These are phyloP conservation scores for Takakia lepidozioides DNA, from an alignment of 225 moss, liverwort and hornwort species.

Conservation along the genomic window DNA sequence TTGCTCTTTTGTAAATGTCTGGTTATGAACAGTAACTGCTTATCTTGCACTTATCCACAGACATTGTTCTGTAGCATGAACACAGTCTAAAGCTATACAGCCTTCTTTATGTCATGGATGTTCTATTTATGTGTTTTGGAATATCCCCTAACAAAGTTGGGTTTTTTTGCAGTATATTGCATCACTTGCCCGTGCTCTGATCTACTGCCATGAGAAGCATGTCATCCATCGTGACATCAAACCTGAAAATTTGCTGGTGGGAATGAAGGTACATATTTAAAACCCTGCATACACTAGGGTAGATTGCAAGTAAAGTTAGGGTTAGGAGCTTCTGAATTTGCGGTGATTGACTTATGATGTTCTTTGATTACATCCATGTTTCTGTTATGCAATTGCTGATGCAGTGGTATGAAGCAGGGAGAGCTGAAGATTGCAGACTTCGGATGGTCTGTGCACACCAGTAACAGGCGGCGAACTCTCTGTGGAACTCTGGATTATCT, in stretches of 20 bases:
- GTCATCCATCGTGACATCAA: constrained; percentile 57
- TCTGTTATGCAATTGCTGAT: not conserved
- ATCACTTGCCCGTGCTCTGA: constrained; percentile 40
- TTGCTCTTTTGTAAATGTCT: too few species aligned
- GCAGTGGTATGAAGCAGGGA: constrained; percentile 33
- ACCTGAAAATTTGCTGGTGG: constrained; percentile 43
- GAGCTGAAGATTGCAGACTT: constrained; percentile 98
- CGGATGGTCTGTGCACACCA: constrained; percentile 93
- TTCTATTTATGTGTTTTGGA: too few species aligned
- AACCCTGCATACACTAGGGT: too few species aligned
- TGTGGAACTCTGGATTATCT: constrained; percentile 96
- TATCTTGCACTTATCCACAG: too few species aligned
- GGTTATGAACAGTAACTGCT: too few species aligned
- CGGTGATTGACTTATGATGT: not conserved
- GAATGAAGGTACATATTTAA: constrained; percentile 28
- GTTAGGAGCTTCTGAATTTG: not conserved
- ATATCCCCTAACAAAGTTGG: too few species aligned
- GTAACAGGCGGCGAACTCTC: constrained; percentile 76
- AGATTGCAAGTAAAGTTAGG: not conserved
- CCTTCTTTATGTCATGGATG: too few species aligned
- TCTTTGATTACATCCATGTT: not conserved
- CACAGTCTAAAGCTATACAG: too few species aligned
- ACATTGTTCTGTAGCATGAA: too few species aligned
- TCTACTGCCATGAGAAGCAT: constrained; percentile 53
- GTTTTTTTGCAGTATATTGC: constrained; percentile 47